These are phyloP conservation scores for Leucogyrophana mollusca DNA, from an alignment of 768 basidiomycete species.

Conservation along the genomic window DNA sequence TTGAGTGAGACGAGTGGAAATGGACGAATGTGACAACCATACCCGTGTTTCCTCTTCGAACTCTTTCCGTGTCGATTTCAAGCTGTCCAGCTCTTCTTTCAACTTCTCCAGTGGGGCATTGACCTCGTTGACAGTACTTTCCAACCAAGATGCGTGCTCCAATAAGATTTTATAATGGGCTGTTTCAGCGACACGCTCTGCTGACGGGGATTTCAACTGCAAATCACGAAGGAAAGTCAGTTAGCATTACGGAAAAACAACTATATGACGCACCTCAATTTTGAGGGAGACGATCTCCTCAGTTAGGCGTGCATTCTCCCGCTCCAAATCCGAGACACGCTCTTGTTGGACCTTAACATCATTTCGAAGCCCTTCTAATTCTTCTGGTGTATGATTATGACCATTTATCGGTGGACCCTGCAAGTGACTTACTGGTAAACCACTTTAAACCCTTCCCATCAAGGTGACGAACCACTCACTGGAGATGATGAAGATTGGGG, in stretches of 20 bases:
- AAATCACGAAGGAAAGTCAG: background rate
- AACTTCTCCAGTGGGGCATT: constrained; percentile 37
- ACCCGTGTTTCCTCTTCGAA: constrained; percentile 47
- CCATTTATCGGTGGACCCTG: constrained; percentile 46
- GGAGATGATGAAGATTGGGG: constrained; percentile 60
- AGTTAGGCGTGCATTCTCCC: constrained; percentile 42
- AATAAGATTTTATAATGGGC: constrained; percentile 56
- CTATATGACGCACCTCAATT: constrained; percentile 38
- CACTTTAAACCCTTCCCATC: constrained; percentile 62
- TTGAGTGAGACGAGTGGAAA: constrained; percentile 12
- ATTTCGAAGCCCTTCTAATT: constrained; percentile 37
- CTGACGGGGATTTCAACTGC: constrained; percentile 42
- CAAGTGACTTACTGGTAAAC: constrained; percentile 37
- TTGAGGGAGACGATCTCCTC: constrained; percentile 44
- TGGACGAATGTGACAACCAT: constrained; percentile 20
- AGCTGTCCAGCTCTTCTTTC: constrained; percentile 42
- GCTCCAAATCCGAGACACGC: constrained; percentile 48
- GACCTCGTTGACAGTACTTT: constrained; percentile 40
- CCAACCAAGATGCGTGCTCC: constrained; percentile 50
- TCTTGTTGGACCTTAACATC: constrained; percentile 29
- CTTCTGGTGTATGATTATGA: constrained; percentile 37
- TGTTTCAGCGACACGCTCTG: constrained; percentile 46
- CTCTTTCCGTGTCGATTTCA: constrained; percentile 41
- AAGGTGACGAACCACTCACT: constrained; percentile 70
- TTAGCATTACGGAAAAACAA: background rate